Base-by-base conservation (phyloP, 352 stramenopile species). In the Phytophthora sp. region DNA sequence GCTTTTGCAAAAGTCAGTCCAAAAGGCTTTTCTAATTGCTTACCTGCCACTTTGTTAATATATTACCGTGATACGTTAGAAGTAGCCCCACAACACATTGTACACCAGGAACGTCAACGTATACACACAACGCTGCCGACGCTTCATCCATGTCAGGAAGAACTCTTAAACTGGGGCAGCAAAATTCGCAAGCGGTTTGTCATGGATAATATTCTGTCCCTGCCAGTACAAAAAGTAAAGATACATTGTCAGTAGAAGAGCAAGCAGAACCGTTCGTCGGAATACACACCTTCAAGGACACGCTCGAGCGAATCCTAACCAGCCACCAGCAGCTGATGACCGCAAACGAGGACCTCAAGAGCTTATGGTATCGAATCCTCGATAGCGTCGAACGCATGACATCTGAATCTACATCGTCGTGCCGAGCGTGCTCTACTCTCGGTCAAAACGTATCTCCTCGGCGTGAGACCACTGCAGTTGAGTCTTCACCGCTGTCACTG, bases 1-100 rank as follows among this genome's bases (percentile, higher is more conserved):
- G 5, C 48, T 15, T 65, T 59, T 12, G 38, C 21, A 1, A 59
- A 59, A 6, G 2, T 66, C 5, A 1, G 4, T 1, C 32, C 24
- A 5, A 58, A 57, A 27, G 30, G 42, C 5, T 61, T 53, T 15
- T 30, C 41, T 5, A 46, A 65, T 21, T 54, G 35, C 18, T 38
- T 65, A 32, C 53, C 46, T 2, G 26, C 35, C 5, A 65, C 27
- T 1, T 2, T 65, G 7, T 24, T 65, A 8, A 58, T 65, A 28
- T 58, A 65, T 12, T 44, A 52, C 7, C 18, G 31, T 0, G 56
- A 62, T 23, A 49, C 54, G 1, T 9, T 59, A 4, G 24, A 59
- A 5, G 11, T 34, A n/a, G 9, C 27, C 8, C 51, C 51, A 5
- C 27, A 43, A 4, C 51, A 59, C 34, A 50, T 32, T 18, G 18